A percentile compares a stretch with the other conserved stretches of the same genome.
These are phyloP conservation scores for Amanita jacksonii DNA, from an alignment of 768 basidiomycete genomes.

Conservation along the genomic window DNA sequence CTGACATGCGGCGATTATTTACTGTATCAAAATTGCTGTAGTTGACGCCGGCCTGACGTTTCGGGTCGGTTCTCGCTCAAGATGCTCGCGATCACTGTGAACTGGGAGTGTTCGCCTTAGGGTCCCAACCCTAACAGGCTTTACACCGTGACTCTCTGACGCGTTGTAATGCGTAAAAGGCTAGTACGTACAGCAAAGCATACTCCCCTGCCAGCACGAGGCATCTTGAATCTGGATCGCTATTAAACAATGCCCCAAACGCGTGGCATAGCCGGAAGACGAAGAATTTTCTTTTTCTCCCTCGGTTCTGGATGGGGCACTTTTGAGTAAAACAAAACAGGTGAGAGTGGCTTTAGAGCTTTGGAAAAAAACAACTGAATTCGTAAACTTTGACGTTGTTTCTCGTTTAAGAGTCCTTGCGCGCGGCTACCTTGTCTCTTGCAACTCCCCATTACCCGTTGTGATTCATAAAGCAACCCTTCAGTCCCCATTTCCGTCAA, in stretches of 20 bases:
- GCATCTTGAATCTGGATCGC: conserved; percentile 6
- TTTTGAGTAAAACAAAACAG: not conserved
- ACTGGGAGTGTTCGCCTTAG: conserved; percentile 2
- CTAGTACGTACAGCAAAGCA: conserved; percentile 7
- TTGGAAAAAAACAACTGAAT: conserved; percentile 1
- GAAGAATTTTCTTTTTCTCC: conserved; percentile 5
- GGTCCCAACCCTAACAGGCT: conserved; percentile 8
- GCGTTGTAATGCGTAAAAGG: conserved; percentile 3
- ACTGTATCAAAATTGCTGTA: not conserved
- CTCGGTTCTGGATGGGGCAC: not conserved
- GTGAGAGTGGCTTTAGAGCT: not conserved
- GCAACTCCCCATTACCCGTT: conserved; percentile 11
- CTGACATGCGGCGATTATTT: not conserved
- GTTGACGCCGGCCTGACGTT: conserved; percentile 1
- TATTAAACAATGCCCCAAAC: conserved; percentile 9
- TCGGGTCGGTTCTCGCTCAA: conserved; percentile 6
- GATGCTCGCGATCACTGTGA: conserved; percentile 1
- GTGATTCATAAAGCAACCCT: conserved; percentile 21
- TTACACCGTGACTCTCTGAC: conserved; percentile 4
- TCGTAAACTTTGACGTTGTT: conserved; percentile 1
- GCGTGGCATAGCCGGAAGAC: conserved; percentile 4
- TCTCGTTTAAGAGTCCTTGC: conserved; percentile 1
- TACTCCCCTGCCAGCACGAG: conserved; percentile 8
- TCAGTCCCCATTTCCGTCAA: conserved; percentile 38
- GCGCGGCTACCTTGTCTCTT: conserved; percentile 3